Percentiles rank a stretch among this genome's conserved stretches.
These are phyloP conservation scores for Apocynum venetum DNA, from an alignment of 257 asterid genomes.

Conservation along the genomic window DNA sequence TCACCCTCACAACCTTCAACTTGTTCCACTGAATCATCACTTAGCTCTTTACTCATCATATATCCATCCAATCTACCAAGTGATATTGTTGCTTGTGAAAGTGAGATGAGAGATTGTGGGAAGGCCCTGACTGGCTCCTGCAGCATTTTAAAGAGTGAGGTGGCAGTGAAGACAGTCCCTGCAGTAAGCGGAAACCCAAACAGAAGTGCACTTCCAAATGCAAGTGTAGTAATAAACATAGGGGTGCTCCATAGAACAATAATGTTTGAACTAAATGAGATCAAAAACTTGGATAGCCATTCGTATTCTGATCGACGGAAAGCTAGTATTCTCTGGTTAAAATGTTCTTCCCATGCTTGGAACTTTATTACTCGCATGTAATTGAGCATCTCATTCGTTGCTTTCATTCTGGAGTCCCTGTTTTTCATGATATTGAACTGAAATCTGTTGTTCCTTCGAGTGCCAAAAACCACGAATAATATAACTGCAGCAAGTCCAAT, in stretches of 20 bases:
- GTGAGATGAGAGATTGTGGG: conserved; percentile 89
- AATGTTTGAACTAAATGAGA: conserved; percentile 54
- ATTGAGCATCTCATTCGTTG: conserved; percentile 85
- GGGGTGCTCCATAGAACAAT: conserved; percentile 85
- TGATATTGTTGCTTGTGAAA: conserved; percentile 86
- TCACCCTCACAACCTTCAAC: conserved; percentile 53
- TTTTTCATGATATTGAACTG: conserved; percentile 70
- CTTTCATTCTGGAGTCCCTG: conserved; percentile 88
- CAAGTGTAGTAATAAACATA: conserved; percentile 53
- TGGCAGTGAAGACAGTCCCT: conserved; percentile 79
- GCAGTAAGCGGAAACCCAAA: conserved; percentile 65
- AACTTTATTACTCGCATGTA: conserved; percentile 90
- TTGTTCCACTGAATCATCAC: conserved; percentile 59
- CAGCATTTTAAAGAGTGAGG: conserved; percentile 65
- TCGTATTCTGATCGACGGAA: conserved; percentile 56
- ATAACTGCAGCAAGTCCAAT: conserved; percentile 44
- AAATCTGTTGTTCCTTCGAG: conserved; percentile 53
- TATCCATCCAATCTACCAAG: conserved; percentile 72
- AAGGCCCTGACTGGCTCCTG: conserved; percentile 87
- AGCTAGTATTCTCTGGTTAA: conserved; percentile 67
- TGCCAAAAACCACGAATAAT: conserved; percentile 49
- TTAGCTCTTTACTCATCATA: conserved; percentile 79
- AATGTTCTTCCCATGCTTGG: conserved; percentile 98
- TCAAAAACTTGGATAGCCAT: conserved; percentile 74
- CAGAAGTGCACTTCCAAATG: conserved; percentile 66